phyloP scores from a whole-genome alignment of 495 filamentous ascomycete genomes.

The Sabuloglossum arenarium region DNA sequence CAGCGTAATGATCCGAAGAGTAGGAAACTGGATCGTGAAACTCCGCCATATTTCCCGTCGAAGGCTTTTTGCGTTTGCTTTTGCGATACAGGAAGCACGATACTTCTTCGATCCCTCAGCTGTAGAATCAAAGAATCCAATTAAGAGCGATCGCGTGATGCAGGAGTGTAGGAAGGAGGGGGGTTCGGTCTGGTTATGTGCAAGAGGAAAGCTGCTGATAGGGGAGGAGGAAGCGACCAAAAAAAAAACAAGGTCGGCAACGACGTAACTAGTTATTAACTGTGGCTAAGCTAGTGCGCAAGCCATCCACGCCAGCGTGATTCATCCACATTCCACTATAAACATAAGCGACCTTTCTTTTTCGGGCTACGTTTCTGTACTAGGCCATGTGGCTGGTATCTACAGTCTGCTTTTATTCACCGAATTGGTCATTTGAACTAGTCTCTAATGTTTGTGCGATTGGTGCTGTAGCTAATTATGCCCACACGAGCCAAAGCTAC shows the following conservation, averaged over 20 bases:
- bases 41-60: neutral
- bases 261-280: neutral
- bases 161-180: neutral
- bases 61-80: neutral
- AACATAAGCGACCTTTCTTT: no score
- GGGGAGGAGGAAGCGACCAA: neutral
- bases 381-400: no score
- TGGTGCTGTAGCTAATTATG: no score
- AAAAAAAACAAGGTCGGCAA: no score
- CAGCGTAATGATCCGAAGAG: neutral
- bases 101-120: neutral
- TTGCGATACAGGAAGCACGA: neutral
- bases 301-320: neutral
- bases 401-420: no score
- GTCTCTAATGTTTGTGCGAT: no score
- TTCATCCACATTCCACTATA: neutral
- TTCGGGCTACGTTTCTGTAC: no score
- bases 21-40: neutral
- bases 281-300: neutral
- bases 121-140: neutral
- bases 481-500: no score
- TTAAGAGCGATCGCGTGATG: neutral
- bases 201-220: neutral
- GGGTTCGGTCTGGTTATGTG: neutral
- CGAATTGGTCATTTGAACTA: no score